Base-by-base conservation (phyloP, 2,329 filamentous ascomycete species). In the Aspergillus sp. region DNA sequence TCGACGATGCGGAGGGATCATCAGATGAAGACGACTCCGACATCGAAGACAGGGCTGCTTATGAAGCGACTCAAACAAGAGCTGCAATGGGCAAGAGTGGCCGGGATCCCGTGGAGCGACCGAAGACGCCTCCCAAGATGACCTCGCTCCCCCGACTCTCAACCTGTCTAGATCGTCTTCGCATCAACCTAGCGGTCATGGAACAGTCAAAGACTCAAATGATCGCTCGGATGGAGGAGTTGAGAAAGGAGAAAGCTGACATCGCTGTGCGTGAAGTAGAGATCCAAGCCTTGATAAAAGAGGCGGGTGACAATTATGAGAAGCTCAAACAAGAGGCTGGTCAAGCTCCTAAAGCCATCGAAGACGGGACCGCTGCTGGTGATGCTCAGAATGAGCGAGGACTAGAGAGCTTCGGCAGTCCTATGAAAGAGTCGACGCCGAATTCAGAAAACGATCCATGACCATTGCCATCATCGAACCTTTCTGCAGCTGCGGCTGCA, bases 21-120 rank as follows among this genome's bases (percentile, higher is more conserved):
- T 83, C 84, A 9, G 85, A 84, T 2, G 86, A 86, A 7, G 87
- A 78, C 47, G 90, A 94, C 63, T 85, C 84, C 1, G 85, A 88
- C 63, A 74, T 82, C 42, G 85, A 85, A 65, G 79, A 85, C 16
- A 87, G 88, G 58, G 91, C 89, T 2, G 93, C 91, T 0, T 98
- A 96, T 76, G 93, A 96, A 75, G 86, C 87, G 11, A 89, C 91
- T 4, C 94, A 98, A 78, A 93, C 91, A 9, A 85, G 90, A 20
- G 90, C 91, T 3, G 94, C 92, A n/a, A 89, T 95, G 78, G 93
- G 78, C 50, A 74, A 74, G 49, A 67, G 79, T 42, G 77, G 77
- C 56, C 75, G 76, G 62, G 65, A 62, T 54, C 59, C 54, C 46
- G 63, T 63, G 36, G 63, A 72, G 51, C 72, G 81, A 46, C 76